Base-by-base conservation (phyloP, 75 land plant species). In the Pseudotsuga menziesii region DNA sequence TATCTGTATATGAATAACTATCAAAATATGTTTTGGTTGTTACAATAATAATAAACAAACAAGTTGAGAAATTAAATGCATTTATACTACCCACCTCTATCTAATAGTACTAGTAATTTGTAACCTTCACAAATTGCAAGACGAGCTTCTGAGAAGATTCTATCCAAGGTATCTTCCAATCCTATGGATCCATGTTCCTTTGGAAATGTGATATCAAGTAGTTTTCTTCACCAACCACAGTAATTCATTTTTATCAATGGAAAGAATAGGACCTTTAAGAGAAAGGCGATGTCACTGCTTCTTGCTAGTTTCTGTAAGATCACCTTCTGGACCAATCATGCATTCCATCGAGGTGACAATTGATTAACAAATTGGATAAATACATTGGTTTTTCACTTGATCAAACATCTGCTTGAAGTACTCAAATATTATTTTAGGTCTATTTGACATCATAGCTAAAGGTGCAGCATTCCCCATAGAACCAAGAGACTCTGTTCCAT, bases 351-450 rank as follows among this genome's bases (percentile, higher is more conserved):
- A 97, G 5, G 99, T 97, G 36, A 97, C 99, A 57, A 97, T 89
- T 57, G 94, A 91, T 77, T 97, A 98, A 14, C 99, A 86, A 29
- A 97, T 97, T 9, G 98, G 98, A 81, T 97, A 98, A 72, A 97
- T 97, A n/a, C 98, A 98, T 17, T 98, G 99, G 62, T 97, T 97
- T 27, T 98, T 97, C 20, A 96, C 99, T 72, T 97, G 99, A 70
- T 98, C 99, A 89, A 97, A 95, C 99, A 97, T 97, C 80, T 97
- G 99, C 76, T 97, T 97, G 79, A 97, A 97, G 67, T 97, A 97
- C 72, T 94, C 96, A 80, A 97, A 97, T 9, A 86, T 85, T 73
- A 97, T 87, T 73, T 95, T 97, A 55, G 97, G 91, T 72, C 96
- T 81, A 70, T 86, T 77, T 8, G 99, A 92, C 96, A 97, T 95